Conservation (phyloP, 345 rosid genomes). For the Alliaria petiolata region DNA sequence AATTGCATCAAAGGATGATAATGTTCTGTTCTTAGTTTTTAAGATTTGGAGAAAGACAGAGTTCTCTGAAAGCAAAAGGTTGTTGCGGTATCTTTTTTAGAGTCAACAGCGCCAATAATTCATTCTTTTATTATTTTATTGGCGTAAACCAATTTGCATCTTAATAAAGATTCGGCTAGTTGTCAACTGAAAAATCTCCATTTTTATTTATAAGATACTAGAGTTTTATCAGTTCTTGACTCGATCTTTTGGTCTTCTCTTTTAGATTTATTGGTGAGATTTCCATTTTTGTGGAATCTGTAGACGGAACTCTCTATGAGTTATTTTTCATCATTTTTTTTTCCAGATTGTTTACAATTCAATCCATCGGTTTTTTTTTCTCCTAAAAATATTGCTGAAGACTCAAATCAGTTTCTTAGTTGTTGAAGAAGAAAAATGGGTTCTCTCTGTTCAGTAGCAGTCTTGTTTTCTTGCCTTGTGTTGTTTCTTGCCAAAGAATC, state of each 20-base stretch:
- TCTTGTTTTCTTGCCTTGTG: conserved; percentile 27
- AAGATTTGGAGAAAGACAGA: not conserved
- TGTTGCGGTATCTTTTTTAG: not conserved
- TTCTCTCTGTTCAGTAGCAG: not conserved
- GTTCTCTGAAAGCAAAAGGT: not conserved
- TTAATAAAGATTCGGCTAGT: conserved; percentile 1
- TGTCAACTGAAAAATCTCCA: conserved; percentile 10
- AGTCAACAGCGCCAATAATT: not conserved
- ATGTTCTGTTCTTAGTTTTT: not conserved
- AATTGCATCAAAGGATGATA: not conserved
- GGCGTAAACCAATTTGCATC: not conserved
- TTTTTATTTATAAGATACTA: not conserved
- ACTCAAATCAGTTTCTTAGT: not conserved
- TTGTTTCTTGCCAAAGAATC: conserved; percentile 38
- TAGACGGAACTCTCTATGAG: not conserved
- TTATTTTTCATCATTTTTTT: not conserved
- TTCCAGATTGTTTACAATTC: not conserved
- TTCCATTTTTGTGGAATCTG: not conserved
- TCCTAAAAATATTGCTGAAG: not conserved
- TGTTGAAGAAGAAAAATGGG: conserved; percentile 2
- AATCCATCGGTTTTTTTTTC: not conserved
- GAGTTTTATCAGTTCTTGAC: not conserved
- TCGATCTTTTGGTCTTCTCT: conserved; percentile 9
- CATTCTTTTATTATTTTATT: not conserved
- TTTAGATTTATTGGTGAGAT: conserved; percentile 21